Percentiles rank a stretch among this genome's conserved stretches.
phyloP scores from a whole-genome alignment of 2,329 filamentous ascomycete species.

The Sporothrix pallida region DNA sequence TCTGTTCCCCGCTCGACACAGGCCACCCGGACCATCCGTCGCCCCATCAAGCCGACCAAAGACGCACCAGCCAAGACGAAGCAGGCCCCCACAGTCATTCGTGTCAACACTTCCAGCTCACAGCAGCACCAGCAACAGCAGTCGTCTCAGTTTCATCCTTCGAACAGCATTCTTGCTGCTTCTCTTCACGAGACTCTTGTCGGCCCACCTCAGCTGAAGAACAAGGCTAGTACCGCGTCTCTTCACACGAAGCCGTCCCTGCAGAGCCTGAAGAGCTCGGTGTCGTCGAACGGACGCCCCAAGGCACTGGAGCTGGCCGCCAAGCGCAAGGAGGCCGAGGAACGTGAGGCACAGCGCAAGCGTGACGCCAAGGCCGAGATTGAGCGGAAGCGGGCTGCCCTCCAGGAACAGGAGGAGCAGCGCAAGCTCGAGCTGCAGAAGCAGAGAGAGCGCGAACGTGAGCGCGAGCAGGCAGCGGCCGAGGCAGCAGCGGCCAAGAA shows the following conservation, averaged over 20 bases:
- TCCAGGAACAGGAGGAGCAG: slow-evolving; percentile 66
- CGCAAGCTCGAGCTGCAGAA: slow-evolving; percentile 66
- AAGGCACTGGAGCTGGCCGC: slow-evolving; percentile 77
- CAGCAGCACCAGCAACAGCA: slow-evolving; percentile 50
- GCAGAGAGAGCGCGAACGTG: slow-evolving; percentile 64
- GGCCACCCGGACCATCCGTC: slow-evolving; percentile 59
- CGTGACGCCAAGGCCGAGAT: slow-evolving; percentile 81
- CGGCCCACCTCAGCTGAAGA: slow-evolving; percentile 54
- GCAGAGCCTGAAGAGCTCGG: slow-evolving; percentile 68
- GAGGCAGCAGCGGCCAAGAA: slow-evolving; percentile 64
- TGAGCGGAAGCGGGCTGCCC: slow-evolving; percentile 74
- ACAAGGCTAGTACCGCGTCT: slow-evolving; percentile 71
- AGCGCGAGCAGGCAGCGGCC: slow-evolving; percentile 59
- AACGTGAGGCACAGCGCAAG: slow-evolving; percentile 77
- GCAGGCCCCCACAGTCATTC: slow-evolving; percentile 73
- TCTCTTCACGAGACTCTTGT: slow-evolving; percentile 62
- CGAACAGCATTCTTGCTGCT: slow-evolving; percentile 63
- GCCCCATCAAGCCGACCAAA: slow-evolving; percentile 67
- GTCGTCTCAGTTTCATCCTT: slow-evolving; percentile 61
- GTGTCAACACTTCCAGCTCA: slow-evolving; percentile 68
- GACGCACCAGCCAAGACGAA: slow-evolving; percentile 64
- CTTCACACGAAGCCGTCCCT: slow-evolving; percentile 63
- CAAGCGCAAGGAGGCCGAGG: slow-evolving; percentile 84
- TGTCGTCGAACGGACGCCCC: slow-evolving; percentile 67
- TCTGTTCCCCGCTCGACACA: slow-evolving; percentile 57